Base-by-base conservation (phyloP, 176 grass and related monocot genomes). In the Phoenix dactylifera region DNA sequence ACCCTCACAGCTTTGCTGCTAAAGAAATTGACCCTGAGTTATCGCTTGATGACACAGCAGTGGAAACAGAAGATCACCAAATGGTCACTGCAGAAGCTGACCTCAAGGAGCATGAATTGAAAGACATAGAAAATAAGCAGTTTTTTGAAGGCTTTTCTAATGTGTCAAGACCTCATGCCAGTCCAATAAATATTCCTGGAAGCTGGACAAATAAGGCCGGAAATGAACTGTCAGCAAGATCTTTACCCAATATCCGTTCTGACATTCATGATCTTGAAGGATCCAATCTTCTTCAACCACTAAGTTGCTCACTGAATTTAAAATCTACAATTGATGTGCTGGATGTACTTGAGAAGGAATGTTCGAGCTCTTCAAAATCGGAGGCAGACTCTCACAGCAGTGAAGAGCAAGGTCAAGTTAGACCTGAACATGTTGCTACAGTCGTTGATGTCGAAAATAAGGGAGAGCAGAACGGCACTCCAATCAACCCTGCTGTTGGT, bases 221-320 rank as follows among this genome's bases (percentile, higher is more conserved):
- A 74, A 81, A 29, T 57, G 65, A 55, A 70, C 53, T 67, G 48
- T 82, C 78, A 69, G 62, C 69, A 60, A 80, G 61, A 78, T 97
- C 92, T 79, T 73, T 90, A 28, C 87, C 92, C 20, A 82, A 52
- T 75, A 74, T 85, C 54, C 68, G 82, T 32, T 88, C 71, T 79
- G 66, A 85, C 55, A 82, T 78, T 82, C 44, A 79, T 62, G 89
- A 94, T 70, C 81, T 87, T 62, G 80, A 87, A 74, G 73, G 64
- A 48, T 78, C 78, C 53, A 62, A 77, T 77, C 64, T 28, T 72
- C 72, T 72, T 74, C 74, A 58, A 23, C 64, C 80, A 57, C 67
- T 83, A 86, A 97, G 81, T 74, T 63, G 72, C 58, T 97, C 87
- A 53, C 44, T 88, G 56, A 51, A 66, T 67, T 67, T 18, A 48